phyloP scores from a whole-genome alignment of 768 basidiomycete species.

The Mrakia hoshinonis region DNA sequence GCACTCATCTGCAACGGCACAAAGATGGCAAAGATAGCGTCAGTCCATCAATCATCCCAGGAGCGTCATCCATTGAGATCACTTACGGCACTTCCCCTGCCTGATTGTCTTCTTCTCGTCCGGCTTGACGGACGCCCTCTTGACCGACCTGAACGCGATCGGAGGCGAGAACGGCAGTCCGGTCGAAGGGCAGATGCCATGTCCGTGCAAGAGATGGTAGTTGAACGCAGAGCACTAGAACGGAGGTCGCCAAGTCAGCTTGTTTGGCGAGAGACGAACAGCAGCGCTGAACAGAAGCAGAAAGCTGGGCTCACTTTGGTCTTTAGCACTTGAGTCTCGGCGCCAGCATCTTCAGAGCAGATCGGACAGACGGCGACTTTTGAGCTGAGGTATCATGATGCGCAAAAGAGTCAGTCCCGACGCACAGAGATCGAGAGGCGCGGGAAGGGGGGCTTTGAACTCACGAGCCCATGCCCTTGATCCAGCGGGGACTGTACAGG shows the following conservation, averaged over 20 bases:
- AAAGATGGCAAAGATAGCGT: too few relatives aligned
- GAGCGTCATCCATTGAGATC: not conserved
- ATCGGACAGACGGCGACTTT: slow-evolving; percentile 12
- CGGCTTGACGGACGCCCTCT: slow-evolving; percentile 43
- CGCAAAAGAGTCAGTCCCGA: not conserved
- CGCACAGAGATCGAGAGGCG: not conserved
- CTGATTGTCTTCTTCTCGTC: slow-evolving; percentile 53
- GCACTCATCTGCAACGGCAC: slow-evolving; percentile 49
- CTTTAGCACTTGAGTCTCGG: not conserved
- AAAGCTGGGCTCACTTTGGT: slow-evolving; percentile 1
- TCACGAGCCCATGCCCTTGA: slow-evolving; percentile 10
- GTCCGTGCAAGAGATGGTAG: slow-evolving; percentile 22
- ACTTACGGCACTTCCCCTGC: slow-evolving; percentile 58
- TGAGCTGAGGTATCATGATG: not conserved
- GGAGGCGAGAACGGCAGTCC: slow-evolving; percentile 72
- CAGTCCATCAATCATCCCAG: too few relatives aligned
- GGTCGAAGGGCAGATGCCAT: slow-evolving; percentile 59
- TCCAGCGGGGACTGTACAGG: slow-evolving; percentile 17
- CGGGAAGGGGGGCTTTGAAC: too few relatives aligned
- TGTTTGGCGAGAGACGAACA: not conserved
- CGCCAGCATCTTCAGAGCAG: slow-evolving; percentile 6
- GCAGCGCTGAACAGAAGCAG: not conserved
- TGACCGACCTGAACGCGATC: slow-evolving; percentile 49
- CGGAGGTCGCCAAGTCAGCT: not conserved
- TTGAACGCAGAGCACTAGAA: not conserved